Evolutionary conservation across 2,329 filamentous ascomycete species (phyloP), one percentile per base, ranked within the genome.

Genomic region (Zalaria obscura): DNA sequence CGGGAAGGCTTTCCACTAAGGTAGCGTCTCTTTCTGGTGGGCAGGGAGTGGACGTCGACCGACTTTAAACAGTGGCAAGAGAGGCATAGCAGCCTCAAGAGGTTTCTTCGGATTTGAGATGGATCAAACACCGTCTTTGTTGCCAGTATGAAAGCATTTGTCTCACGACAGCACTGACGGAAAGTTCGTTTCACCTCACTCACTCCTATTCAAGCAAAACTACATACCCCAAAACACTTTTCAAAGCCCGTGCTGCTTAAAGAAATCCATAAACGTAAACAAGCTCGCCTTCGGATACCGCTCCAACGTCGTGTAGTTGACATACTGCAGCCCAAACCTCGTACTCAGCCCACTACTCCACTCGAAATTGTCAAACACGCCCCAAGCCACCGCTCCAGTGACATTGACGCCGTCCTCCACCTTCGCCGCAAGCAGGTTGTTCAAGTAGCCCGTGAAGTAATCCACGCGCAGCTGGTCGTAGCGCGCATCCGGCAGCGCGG

Each of bases 201-300:
- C 18, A 18, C 18, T 18, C 18, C 18, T 18, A 18, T 18, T 18
- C 18, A 18, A 18, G 18, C 18, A 18, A 18, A 18, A 18, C 18
- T 18, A 18, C 18, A 18, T 18, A 18, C 18, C 18, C 18, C 18
- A 18, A 18, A 18, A 18, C 18, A 18, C 18, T 18, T 18, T 18
- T 32, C 35, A 3, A 25, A 37, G 25, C 27, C 39, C 29, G 40
- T 52, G 50, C 41, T 49, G 45, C 31, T 56, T 50, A 40, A 62
- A 61, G 47, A 54, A 53, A 41, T 57, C 53, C 33, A 56, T 48
- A 42, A 60, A 59, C 36, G 59, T 53, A 43, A 62, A 63, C 45
- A 60, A 58, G 42, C 55, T 60, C 5, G 60, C 58, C 48, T 63
- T 62, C 42, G 57, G 61, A 27, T 48, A 49, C 39, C 59, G 47